Percentiles rank a stretch among this genome's conserved stretches.
These are phyloP conservation scores for Eleusine indica DNA, from an alignment of 176 grass and related monocot species.

Conservation along the genomic window DNA sequence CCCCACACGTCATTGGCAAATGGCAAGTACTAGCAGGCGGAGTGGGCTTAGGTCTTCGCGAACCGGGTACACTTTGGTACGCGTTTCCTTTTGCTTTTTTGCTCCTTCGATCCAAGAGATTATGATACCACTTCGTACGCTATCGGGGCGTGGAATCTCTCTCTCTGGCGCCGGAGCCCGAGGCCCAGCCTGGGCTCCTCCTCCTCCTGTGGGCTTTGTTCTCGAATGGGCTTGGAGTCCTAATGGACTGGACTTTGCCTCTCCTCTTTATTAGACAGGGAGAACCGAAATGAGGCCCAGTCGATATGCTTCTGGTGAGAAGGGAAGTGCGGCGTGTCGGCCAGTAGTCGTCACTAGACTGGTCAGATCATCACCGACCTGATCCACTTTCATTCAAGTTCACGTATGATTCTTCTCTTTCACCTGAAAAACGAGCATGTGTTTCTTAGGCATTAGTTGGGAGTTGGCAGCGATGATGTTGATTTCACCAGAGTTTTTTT, in stretches of 20 bases:
- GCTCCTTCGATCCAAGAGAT: not conserved
- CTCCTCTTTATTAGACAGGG: not conserved
- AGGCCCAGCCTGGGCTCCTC: not conserved
- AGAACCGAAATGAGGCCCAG: not conserved
- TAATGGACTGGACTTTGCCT: not conserved
- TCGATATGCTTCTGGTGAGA: too few relatives aligned
- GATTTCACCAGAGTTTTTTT: not conserved
- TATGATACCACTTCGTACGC: not conserved
- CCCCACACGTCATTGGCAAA: not conserved
- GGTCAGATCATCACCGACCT: not conserved
- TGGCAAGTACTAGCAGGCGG: not conserved
- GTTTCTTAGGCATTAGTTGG: not conserved
- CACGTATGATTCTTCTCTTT: not conserved
- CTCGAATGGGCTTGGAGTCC: not conserved
- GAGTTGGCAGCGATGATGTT: not conserved
- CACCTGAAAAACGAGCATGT: not conserved
- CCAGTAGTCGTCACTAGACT: too few relatives aligned
- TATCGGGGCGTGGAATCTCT: constrained; percentile 16
- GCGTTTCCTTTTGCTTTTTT: not conserved
- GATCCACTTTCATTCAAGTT: not conserved
- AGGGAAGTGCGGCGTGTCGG: not conserved
- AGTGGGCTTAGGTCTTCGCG: not conserved
- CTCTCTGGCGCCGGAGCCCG: not conserved
- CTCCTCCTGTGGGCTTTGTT: not conserved
- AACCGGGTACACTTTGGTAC: not conserved